Evolutionary conservation across 2,329 filamentous ascomycete genomes (phyloP).

Genomic region (Neonectria punicea): DNA sequence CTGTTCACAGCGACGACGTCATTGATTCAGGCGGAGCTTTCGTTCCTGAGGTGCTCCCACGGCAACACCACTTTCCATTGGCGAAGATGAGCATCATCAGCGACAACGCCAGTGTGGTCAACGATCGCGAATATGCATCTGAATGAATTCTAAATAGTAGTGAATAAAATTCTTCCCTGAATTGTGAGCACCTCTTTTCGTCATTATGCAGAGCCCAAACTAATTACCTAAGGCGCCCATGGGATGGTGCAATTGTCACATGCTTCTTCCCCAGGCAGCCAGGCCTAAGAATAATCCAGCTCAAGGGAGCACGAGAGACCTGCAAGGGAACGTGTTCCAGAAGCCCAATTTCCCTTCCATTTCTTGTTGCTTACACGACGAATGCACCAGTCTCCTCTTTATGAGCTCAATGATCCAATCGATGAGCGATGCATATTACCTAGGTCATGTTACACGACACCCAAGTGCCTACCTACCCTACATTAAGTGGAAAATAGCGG

Average conservation of each 20-base stretch:
- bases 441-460: too few relatives aligned
- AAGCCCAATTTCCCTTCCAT: too few relatives aligned
- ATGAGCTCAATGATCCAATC: too few relatives aligned
- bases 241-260: background rate
- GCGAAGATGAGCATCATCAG: background rate
- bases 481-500: too few relatives aligned
- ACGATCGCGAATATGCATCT: too few relatives aligned
- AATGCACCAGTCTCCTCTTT: too few relatives aligned
- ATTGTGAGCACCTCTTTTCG: background rate
- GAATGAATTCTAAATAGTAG: background rate
- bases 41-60: slow-evolving; percentile 4
- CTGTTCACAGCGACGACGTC: slow-evolving; percentile 11
- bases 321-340: too few relatives aligned
- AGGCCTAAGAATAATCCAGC: too few relatives aligned
- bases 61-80: background rate
- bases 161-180: background rate
- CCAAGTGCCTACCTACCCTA: too few relatives aligned
- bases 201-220: background rate
- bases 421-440: too few relatives aligned
- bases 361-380: too few relatives aligned
- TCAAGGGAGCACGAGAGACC: background rate
- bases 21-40: slow-evolving; percentile 18
- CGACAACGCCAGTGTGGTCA: background rate
- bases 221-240: background rate
- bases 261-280: background rate